Evolutionary conservation across 768 basidiomycete genomes (phyloP), one percentile per base, ranked within the genome.

Genomic region (Rhodotorula kratochvilovae): DNA sequence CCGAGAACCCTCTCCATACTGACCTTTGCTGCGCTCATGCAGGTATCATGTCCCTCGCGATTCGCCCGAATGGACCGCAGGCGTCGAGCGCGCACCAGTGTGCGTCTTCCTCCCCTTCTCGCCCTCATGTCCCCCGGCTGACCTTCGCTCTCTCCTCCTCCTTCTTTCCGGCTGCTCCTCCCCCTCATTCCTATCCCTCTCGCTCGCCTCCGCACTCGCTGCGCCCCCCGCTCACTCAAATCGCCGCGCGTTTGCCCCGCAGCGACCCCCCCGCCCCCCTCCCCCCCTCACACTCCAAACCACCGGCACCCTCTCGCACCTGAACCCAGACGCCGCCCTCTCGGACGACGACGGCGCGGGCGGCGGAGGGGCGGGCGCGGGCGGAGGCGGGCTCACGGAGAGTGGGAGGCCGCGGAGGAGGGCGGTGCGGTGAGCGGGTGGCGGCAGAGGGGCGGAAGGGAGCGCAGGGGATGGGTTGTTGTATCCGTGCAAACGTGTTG

Each of bases 41-140:
- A 57, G 56, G 56, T 59, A 59, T 27, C 58, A 59, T n/a, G 58
- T 59, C n/a, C 42, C 58, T 1, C 39, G 58, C 12, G 35, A 59
- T 16, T 59, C 58, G 58, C 42, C 58, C 2, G 39, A 39, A 5
- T 59, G n/a, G 27, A 59, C 58, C 10, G 58, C 58, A 25, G 36
- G 36, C 58, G 58, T 59, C n/a, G 16, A 39, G 2, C 42, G 58
- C 17, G 39, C 42, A 8, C 27, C 27, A 2, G 5, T 29, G 54
- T 39, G n/a, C 25, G 58, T 2, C 36, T 7, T n/a, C 55, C 11
- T 3, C 57, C 17, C 27, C 7, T 13, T 25, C 11, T 58, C 23
- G 13, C 39, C 3, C 27, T 23, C 39, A 1, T 58, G 11, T 33
- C 31, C 4, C 54, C 8, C 11, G 8, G 23, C 54, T 55, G 31